These are phyloP conservation scores for Colletotrichum navitas DNA, from an alignment of 2,329 filamentous ascomycete genomes.

Conservation along the genomic window DNA sequence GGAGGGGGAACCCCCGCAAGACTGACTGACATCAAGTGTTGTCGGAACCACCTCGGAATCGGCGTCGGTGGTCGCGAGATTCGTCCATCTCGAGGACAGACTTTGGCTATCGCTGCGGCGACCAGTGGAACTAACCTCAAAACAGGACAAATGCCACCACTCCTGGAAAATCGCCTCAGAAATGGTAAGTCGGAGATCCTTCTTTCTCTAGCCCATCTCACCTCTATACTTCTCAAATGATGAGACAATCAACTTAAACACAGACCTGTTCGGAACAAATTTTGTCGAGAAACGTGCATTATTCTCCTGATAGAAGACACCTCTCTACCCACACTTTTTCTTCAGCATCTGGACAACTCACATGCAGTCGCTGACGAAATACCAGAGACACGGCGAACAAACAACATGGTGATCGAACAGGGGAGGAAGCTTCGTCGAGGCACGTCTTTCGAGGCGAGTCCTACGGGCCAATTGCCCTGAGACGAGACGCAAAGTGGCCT, in stretches of 20 bases:
- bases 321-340: neutral
- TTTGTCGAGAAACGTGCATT: slow-evolving; percentile 49
- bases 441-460: neutral
- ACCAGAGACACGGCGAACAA: neutral
- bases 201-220: neutral
- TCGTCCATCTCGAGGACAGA: neutral
- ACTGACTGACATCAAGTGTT: slow-evolving; percentile 15
- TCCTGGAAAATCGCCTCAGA: neutral
- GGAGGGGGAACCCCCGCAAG: neutral
- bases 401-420: neutral
- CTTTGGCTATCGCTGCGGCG: neutral
- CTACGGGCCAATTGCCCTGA: neutral
- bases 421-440: neutral
- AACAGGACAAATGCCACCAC: neutral
- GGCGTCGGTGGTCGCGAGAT: neutral
- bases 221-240: slow-evolving; percentile 44
- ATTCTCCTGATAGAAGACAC: slow-evolving; percentile 39
- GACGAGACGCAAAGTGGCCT: neutral
- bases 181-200: slow-evolving; percentile 17
- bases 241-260: slow-evolving; percentile 48
- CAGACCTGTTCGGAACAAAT: slow-evolving; percentile 52
- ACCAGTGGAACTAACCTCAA: neutral
- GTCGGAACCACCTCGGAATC: neutral
- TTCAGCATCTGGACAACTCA: neutral
- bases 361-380: slow-evolving; percentile 26